Evolutionary conservation across 495 filamentous ascomycete species (phyloP), one percentile per base, ranked within the genome.

Genomic region (Astrocystis sublimbata): DNA sequence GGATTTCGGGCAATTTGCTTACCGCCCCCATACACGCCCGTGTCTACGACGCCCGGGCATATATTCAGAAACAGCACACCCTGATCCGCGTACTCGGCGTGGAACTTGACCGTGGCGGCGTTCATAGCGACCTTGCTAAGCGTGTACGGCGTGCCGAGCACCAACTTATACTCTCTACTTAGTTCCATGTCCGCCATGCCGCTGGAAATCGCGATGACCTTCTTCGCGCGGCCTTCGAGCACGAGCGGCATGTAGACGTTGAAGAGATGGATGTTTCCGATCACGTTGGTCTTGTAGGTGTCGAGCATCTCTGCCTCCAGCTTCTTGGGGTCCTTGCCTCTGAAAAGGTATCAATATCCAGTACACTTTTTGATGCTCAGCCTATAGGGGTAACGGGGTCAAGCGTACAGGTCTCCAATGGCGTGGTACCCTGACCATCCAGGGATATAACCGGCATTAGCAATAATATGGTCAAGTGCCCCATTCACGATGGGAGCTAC

Each of bases 171-270:
- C 33, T 69, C 65, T 28, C 64, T 58, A 33, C 61, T 68, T 19
- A 75, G 26, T 15, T 68, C 65, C 9, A 55, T 23, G 59, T 83
- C 84, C 0, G 73, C 82, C 24, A 72, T 26, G 28, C 81, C 85
- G 10, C 66, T 77, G 9, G 82, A 80, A 28, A 87, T 79, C 26
- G 77, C 54, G 55, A 87, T 76, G 53, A 86, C 75, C 61, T 88
- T 88, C 68, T 86, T 87, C 26, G 26, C 64, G 10, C 68, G 65
- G 28, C 83, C 81, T n/a, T 74, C 72, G 3, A 71, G 67, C 62
- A 87, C 73, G 0, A 86, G 74, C 5, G 84, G 82, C 3, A 83
- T 31, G 70, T 83, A 86, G n/a, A 75, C 54, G 67, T 83, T 81
- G 66, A 81, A 78, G 1, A 82, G 69, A 59, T 86, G 75, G 67